Conservation (phyloP, 257 asterid species). For the Marsdenia floribunda region DNA sequence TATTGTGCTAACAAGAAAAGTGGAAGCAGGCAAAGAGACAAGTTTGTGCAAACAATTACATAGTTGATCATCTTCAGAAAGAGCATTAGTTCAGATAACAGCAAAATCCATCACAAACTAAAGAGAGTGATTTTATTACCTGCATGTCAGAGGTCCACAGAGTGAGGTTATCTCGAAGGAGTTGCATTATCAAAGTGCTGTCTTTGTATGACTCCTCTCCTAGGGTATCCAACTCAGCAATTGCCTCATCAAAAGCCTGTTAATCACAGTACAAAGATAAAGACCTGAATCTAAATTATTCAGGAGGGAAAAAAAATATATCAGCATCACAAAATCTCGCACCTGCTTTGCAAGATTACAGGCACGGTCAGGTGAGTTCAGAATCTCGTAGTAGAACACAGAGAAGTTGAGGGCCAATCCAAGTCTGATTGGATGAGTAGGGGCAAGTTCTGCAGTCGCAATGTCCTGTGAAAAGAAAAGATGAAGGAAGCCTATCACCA, state of each 20-base stretch:
- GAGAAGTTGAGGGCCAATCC: constrained; percentile 88
- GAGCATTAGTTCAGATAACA: background rate
- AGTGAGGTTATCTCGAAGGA: constrained; percentile 82
- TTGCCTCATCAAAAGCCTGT: constrained; percentile 91
- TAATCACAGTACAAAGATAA: background rate
- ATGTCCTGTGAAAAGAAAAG: constrained; percentile 45
- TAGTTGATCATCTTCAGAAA: background rate
- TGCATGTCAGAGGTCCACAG: constrained; percentile 86
- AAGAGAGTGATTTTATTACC: constrained; percentile 24
- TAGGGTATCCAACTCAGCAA: constrained; percentile 75
- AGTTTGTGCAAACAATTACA: background rate
- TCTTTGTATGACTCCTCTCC: constrained; percentile 99
- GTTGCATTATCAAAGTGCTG: constrained; percentile 91
- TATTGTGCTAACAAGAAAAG: background rate
- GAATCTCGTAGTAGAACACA: constrained; percentile 79
- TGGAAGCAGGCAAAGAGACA: background rate
- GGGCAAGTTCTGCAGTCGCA: constrained; percentile 71
- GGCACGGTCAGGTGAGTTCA: constrained; percentile 88
- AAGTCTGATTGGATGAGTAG: constrained; percentile 87
- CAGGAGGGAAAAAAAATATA: background rate
- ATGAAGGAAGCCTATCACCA: background rate
- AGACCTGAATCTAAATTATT: background rate
- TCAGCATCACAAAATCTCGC: background rate
- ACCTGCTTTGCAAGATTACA: constrained; percentile 87
- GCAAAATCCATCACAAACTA: background rate